Percentiles rank a stretch among this genome's conserved stretches.
Conservation (phyloP, 768 basidiomycete species). For the Tubosaeta brunneosetosa region DNA sequence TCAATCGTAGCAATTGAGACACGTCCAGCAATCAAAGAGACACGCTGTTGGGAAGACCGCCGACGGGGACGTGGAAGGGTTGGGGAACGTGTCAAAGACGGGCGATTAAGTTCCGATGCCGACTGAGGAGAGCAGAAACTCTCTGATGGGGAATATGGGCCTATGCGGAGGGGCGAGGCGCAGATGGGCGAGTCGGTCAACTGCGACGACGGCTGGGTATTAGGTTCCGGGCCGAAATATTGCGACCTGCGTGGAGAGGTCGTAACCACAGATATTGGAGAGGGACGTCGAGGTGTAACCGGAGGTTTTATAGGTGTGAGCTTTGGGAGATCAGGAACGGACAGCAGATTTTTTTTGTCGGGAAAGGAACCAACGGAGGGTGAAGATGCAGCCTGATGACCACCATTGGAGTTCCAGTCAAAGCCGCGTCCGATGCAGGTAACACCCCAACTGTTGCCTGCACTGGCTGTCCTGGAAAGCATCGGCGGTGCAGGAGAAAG, state of each 20-base stretch:
- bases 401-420: slow-evolving; percentile 55
- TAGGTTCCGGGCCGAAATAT: slow-evolving; percentile 20
- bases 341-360: slow-evolving; percentile 5
- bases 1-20: slow-evolving; percentile 75
- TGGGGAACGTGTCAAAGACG: slow-evolving; percentile 43
- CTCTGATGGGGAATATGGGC: slow-evolving; percentile 29
- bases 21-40: slow-evolving; percentile 79
- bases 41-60: slow-evolving; percentile 79
- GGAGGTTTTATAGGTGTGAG: slow-evolving; percentile 5
- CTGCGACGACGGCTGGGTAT: slow-evolving; percentile 26
- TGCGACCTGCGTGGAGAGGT: slow-evolving; percentile 26
- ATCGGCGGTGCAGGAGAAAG: slow-evolving; percentile 44
- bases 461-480: slow-evolving; percentile 60
- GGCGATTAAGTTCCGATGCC: slow-evolving; percentile 19
- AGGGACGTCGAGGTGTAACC: slow-evolving; percentile 8
- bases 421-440: slow-evolving; percentile 82
- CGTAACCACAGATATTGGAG: slow-evolving; percentile 13
- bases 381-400: slow-evolving; percentile 18
- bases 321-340: slow-evolving; percentile 13
- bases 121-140: slow-evolving; percentile 17
- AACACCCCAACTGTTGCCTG: slow-evolving; percentile 79
- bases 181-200: slow-evolving; percentile 28
- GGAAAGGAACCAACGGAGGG: slow-evolving; percentile 5
- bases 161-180: slow-evolving; percentile 32
- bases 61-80: slow-evolving; percentile 63